Evolutionary conservation across 2,329 filamentous ascomycete genomes (phyloP).

Genomic region (Fusarium agapanthi): DNA sequence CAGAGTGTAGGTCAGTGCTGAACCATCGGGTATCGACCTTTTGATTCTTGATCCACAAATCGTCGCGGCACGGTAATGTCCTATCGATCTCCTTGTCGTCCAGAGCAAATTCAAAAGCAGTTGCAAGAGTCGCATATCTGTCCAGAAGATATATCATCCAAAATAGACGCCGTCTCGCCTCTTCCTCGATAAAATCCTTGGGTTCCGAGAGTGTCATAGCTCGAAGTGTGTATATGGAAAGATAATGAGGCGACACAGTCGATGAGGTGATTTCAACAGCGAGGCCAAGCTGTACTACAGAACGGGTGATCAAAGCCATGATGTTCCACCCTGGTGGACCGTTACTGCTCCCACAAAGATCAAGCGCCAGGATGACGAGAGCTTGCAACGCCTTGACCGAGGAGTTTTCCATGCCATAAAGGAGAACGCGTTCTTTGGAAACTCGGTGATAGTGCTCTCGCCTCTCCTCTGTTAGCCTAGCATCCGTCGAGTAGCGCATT

Average conservation of each 20-base stretch:
- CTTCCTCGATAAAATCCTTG: slow-evolving; percentile 87
- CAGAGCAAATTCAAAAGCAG: slow-evolving; percentile 90
- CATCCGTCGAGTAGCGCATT: slow-evolving; percentile 82
- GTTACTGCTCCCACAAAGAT: slow-evolving; percentile 86
- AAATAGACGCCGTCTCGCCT: slow-evolving; percentile 83
- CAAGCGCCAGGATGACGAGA: slow-evolving; percentile 84
- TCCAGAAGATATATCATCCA: slow-evolving; percentile 96
- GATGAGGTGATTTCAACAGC: slow-evolving; percentile 84
- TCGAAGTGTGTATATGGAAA: slow-evolving; percentile 88
- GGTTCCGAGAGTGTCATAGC: slow-evolving; percentile 87
- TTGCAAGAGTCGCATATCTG: slow-evolving; percentile 88
- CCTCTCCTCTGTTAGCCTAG: slow-evolving; percentile 75
- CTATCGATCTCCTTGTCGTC: slow-evolving; percentile 91
- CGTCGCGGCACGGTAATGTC: slow-evolving; percentile 85
- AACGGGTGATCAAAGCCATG: slow-evolving; percentile 86
- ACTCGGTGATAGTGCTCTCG: slow-evolving; percentile 79
- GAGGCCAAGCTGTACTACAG: slow-evolving; percentile 86
- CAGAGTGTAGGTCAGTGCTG: slow-evolving; percentile 57
- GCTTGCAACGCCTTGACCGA: slow-evolving; percentile 90
- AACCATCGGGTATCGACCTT: slow-evolving; percentile 89
- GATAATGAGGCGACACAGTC: slow-evolving; percentile 78
- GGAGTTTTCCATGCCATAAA: slow-evolving; percentile 89
- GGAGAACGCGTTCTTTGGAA: slow-evolving; percentile 85
- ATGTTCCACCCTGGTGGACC: slow-evolving; percentile 93
- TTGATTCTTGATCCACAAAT: slow-evolving; percentile 84